Percentiles rank a stretch among this genome's conserved stretches.
Conservation (phyloP, 2,329 filamentous ascomycete genomes). For the Aspergillus fischeri region DNA sequence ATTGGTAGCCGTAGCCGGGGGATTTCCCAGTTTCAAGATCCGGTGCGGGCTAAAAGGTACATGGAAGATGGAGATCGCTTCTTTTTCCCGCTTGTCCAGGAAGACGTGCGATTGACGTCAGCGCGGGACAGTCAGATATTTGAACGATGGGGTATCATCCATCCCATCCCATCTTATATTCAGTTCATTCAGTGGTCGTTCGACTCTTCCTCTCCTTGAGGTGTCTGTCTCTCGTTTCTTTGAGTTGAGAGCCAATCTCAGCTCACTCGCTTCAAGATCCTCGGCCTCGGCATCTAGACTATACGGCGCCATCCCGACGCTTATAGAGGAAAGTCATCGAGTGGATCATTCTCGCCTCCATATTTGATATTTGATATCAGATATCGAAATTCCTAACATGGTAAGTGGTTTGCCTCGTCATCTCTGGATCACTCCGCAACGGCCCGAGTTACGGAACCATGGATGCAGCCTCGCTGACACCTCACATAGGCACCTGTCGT, state of each 20-base stretch:
- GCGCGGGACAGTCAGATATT: background rate
- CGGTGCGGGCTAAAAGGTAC: background rate
- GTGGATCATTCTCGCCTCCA: background rate
- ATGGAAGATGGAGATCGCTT: background rate
- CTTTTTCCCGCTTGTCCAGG: background rate
- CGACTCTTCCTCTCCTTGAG: background rate
- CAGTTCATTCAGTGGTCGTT: background rate
- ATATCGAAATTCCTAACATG: background rate
- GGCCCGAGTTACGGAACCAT: conserved; percentile 1
- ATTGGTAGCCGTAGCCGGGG: background rate
- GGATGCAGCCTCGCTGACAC: conserved; percentile 8
- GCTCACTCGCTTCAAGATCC: background rate
- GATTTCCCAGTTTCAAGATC: background rate
- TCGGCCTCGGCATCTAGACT: background rate
- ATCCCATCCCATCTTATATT: background rate
- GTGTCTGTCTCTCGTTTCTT: background rate
- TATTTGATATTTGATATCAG: background rate
- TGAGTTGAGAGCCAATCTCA: background rate
- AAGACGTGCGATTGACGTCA: background rate
- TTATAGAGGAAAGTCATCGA: background rate
- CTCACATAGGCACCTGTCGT: conserved; percentile 8
- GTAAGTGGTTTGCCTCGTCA: background rate
- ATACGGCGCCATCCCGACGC: background rate
- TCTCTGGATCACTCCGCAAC: background rate
- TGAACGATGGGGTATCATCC: background rate